Evolutionary conservation across 2,329 filamentous ascomycete genomes (phyloP).

Genomic region (Alternaria sp.): DNA sequence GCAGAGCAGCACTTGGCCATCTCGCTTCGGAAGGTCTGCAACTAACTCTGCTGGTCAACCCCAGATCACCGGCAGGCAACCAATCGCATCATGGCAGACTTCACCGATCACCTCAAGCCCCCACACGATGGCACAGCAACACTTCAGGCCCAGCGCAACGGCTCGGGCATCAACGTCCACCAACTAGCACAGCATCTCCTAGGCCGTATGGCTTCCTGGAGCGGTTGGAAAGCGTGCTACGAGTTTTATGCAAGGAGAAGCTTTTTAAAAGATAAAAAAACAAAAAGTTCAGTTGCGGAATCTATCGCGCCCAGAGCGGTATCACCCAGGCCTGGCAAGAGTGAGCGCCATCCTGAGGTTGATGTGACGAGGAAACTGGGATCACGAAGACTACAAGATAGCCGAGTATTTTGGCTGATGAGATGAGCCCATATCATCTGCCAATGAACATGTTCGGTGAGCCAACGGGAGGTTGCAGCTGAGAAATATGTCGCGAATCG

Average conservation of each 20-base stretch:
- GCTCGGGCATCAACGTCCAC: constrained; percentile 56
- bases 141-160: constrained; percentile 56
- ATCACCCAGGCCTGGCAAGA: constrained; percentile 61
- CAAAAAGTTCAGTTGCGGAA: constrained; percentile 57
- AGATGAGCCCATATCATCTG: constrained; percentile 63
- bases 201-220: constrained; percentile 58
- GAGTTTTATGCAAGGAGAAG: constrained; percentile 57
- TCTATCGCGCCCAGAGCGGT: constrained; percentile 61
- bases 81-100: constrained; percentile 56
- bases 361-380: constrained; percentile 58
- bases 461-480: constrained; percentile 12
- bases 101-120: constrained; percentile 60
- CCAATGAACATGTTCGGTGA: constrained; percentile 62
- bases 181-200: constrained; percentile 60
- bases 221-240: constrained; percentile 58
- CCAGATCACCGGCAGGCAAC: background rate
- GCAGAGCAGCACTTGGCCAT: constrained; percentile 5
- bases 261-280: constrained; percentile 57
- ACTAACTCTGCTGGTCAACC: constrained; percentile 5
- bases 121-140: constrained; percentile 57
- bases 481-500: constrained; percentile 20
- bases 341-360: constrained; percentile 61
- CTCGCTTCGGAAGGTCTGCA: constrained; percentile 15
- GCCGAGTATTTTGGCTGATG: constrained; percentile 62
- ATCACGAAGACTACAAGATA: constrained; percentile 61